Conservation (phyloP, 257 asterid species). For the Solanum sejunctum region DNA sequence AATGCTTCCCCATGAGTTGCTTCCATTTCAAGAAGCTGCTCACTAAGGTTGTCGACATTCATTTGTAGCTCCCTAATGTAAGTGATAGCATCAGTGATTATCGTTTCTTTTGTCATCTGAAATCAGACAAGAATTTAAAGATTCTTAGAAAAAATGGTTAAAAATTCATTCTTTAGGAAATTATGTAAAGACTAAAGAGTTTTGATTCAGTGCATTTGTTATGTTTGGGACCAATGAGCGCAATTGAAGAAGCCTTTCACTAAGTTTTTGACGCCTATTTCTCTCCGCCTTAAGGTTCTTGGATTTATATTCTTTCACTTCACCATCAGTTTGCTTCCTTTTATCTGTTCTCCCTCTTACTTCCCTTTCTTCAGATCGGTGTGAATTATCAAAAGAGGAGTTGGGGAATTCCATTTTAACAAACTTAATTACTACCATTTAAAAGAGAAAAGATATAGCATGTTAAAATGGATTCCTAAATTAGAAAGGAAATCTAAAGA, state of each 20-base stretch:
- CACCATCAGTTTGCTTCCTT: slow-evolving; percentile 13
- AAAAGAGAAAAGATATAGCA: not conserved
- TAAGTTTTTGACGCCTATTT: slow-evolving; percentile 65
- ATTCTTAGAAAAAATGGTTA: not conserved
- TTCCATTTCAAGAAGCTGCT: slow-evolving; percentile 45
- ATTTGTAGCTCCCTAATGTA: slow-evolving; percentile 48
- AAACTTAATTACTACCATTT: not conserved
- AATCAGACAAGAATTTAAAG: not conserved
- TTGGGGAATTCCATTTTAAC: slow-evolving; percentile 5
- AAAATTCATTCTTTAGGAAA: not conserved
- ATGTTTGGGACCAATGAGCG: slow-evolving; percentile 74
- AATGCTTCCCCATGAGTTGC: slow-evolving; percentile 7
- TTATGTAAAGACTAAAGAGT: not conserved
- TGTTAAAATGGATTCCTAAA: not conserved
- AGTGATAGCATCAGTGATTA: slow-evolving; percentile 65
- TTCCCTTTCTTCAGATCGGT: slow-evolving; percentile 2
- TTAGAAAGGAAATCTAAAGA: not conserved
- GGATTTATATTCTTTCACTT: slow-evolving; percentile 33
- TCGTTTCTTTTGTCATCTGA: slow-evolving; percentile 73
- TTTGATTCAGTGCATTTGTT: slow-evolving; percentile 49
- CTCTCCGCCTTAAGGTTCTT: slow-evolving; percentile 78
- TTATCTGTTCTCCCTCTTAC: slow-evolving; percentile 12
- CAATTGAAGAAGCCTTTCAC: slow-evolving; percentile 48
- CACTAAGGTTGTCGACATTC: slow-evolving; percentile 37
- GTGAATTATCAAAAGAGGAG: slow-evolving; percentile 7